Evolutionary conservation across 495 filamentous ascomycete genomes (phyloP), one percentile per base, ranked within the genome.

Genomic region (Podospora australis): DNA sequence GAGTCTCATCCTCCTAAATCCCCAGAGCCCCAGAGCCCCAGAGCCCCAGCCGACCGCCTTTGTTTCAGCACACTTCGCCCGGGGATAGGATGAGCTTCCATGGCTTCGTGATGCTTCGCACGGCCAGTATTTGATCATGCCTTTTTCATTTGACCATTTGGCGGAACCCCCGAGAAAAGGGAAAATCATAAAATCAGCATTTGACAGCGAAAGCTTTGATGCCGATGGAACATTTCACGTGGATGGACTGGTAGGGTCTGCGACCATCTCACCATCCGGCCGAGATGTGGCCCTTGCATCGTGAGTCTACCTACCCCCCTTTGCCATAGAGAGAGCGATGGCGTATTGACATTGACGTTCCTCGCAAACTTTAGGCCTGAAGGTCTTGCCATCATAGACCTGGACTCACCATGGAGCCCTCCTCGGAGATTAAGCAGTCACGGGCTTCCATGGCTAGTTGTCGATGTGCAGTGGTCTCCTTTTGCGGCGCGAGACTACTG

Each of bases 381-480:
- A 53, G 91, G 90, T 21, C 78, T 97, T 26, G 84, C 92, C 67
- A 86, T 97, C 57, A 90, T 97, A 48, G 91, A 97, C 54, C 77
- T 97, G 35, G 91, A 97, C 68, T 90, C 81, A 11, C 90, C 89
- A 11, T 91, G 88, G 65, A 91, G 84, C 42, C 87, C 87, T 11
- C 91, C 91, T 25, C 83, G 90, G 10, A 82, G 90, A 58, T 80
- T 97, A 21, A 82, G 83, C 51, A 73, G 71, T 44, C 87, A 96
- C 62, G 83, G 87, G 29, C 84, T 88, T 6, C 83, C 86, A n/a
- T 96, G 90, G 88, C 82, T 94, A 43, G 90, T 97, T 4, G 88
- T 90, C n/a, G 91, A 97, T 65, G 91, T 97, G 32, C 91, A 97
- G 66, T 97, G 91, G 91, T 95, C 88, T 4, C 91, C 91, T 11